Evolutionary conservation across 2,329 filamentous ascomycete genomes (phyloP), one percentile per base, ranked within the genome.

Genomic region (Aspergillus pseudoviridinutans): DNA sequence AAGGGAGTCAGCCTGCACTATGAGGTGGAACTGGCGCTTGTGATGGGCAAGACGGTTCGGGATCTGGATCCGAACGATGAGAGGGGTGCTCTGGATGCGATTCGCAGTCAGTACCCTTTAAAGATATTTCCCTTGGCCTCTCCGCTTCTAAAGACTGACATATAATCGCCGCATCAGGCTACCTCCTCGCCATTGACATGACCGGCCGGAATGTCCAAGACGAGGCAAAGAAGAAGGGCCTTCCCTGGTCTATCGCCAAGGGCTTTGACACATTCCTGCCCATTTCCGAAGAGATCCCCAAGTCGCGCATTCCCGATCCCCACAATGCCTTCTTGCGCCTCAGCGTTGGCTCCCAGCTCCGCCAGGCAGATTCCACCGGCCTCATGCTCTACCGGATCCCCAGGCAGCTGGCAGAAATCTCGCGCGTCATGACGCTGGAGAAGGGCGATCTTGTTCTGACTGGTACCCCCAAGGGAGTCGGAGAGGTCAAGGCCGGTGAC

Each of bases 201-300:
- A 99, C 94, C 9, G 94, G 90, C 0, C 89, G 94, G 64, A 97
- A 97, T 76, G 85, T 91, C 6, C 94, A 99, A 78, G 90, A 96
- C 67, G 92, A 97, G 79, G 93, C 93, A 64, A 99, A 97, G 85
- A 91, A 89, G 78, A 96, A 94, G 81, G 92, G 94, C 38, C 86
- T 97, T 17, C 94, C 94, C 7, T 99, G 94, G 94, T 87, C 87
- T 68, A 97, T 97, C 64, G 89, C 91, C 66, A 99, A 99, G 80
- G 94, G 94, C 50, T 99, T 97, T 73, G 94, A 99, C 75, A 97
- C 94, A 3, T 99, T 99, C 80, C 82, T 96, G 53, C 94, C 94
- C 58, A 84, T 99, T 70, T 91, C 88, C 74, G 80, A 88, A 62
- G 81, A 90, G 55, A 95, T 99, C 68, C 80, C 86, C 65, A 96